These are phyloP conservation scores for Coleophoma crateriformis DNA, from an alignment of 2,329 filamentous ascomycete species.

Conservation along the genomic window DNA sequence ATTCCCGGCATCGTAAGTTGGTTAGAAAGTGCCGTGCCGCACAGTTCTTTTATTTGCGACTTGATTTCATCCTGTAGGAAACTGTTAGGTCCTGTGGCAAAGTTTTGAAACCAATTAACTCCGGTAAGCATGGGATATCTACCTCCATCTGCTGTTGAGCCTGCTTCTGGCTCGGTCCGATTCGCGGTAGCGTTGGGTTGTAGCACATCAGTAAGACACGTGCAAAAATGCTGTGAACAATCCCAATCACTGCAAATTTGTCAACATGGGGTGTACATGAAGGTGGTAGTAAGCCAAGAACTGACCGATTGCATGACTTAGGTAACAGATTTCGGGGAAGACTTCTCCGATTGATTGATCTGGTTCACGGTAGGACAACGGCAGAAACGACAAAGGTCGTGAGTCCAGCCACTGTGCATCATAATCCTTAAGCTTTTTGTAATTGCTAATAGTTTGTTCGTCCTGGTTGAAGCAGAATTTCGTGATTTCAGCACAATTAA, in stretches of 20 bases:
- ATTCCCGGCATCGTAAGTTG: conserved; percentile 48
- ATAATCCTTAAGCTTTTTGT: neutral
- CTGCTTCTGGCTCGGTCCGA: neutral
- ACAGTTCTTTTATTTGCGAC: conserved; percentile 43
- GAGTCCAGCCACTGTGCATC: neutral
- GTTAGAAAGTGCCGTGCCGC: conserved; percentile 54
- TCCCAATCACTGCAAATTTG: neutral
- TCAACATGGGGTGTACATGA: neutral
- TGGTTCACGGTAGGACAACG: neutral
- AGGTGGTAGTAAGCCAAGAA: neutral
- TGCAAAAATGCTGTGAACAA: neutral
- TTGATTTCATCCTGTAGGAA: conserved; percentile 7
- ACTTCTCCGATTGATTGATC: neutral
- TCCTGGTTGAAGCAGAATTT: neutral
- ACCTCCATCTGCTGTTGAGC: neutral
- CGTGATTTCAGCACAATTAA: neutral
- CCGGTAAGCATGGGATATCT: neutral
- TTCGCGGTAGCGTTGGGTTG: neutral
- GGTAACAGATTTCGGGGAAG: neutral
- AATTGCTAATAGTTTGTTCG: neutral
- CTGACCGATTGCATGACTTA: neutral
- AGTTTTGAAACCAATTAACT: neutral
- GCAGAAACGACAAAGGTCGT: neutral
- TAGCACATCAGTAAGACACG: neutral
- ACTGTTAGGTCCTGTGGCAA: too few relatives aligned